Percentiles rank a stretch among this genome's conserved stretches.
These are phyloP conservation scores for Solanum okadae DNA, from an alignment of 257 asterid species.

Conservation along the genomic window DNA sequence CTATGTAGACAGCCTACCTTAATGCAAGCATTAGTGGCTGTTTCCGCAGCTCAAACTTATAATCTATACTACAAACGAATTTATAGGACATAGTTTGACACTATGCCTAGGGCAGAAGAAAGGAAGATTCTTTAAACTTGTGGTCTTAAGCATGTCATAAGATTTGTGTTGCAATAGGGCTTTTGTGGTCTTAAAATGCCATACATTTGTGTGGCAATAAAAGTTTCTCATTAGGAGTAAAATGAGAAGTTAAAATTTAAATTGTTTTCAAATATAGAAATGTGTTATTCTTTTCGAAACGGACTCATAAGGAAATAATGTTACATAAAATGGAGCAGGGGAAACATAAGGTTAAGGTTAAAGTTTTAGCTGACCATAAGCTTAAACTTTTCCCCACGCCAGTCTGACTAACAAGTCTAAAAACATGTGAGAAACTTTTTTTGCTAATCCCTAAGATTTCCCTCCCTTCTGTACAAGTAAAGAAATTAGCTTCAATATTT, in stretches of 20 bases:
- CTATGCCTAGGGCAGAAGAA: neutral
- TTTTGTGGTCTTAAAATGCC: neutral
- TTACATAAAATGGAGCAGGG: neutral
- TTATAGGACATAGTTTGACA: neutral
- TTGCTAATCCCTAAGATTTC: neutral
- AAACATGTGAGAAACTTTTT: neutral
- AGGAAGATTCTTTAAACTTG: neutral
- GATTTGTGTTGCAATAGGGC: neutral
- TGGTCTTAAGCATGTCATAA: neutral
- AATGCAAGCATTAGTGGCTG: neutral
- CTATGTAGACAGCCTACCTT: neutral
- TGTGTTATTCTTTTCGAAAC: neutral
- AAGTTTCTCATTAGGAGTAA: neutral
- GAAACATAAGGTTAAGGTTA: neutral
- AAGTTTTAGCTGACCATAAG: neutral
- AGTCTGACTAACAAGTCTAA: neutral
- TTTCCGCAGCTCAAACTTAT: neutral
- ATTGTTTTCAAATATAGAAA: neutral
- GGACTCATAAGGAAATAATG: neutral
- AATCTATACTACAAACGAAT: neutral
- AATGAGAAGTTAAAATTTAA: neutral
- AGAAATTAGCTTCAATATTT: neutral
- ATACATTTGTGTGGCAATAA: neutral
- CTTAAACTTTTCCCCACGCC: neutral
- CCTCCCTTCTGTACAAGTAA: neutral